Percentiles rank a stretch among this genome's conserved stretches.
These are phyloP conservation scores for Aspergillus chevalieri DNA, from an alignment of 2,329 filamentous ascomycete genomes.

Conservation along the genomic window DNA sequence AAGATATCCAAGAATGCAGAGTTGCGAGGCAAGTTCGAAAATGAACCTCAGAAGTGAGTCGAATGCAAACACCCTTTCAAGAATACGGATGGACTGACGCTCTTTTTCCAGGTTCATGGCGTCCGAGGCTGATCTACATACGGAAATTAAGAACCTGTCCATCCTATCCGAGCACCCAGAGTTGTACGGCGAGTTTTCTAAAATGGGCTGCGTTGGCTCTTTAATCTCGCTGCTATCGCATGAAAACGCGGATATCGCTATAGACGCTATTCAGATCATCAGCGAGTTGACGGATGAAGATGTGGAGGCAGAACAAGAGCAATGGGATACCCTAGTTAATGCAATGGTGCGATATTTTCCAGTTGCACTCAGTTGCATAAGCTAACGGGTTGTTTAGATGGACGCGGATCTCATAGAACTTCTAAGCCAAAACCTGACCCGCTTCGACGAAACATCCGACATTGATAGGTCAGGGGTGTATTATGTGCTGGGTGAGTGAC, in stretches of 20 bases:
- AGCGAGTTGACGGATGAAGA: slow-evolving; percentile 91
- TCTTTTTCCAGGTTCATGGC: slow-evolving; percentile 57
- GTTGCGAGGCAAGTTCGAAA: slow-evolving; percentile 75
- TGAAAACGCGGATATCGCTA: slow-evolving; percentile 95
- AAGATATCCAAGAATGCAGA: slow-evolving; percentile 87
- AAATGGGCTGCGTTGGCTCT: slow-evolving; percentile 64
- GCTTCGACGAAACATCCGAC: slow-evolving; percentile 67
- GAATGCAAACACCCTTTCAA: not conserved
- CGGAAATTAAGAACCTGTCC: slow-evolving; percentile 77
- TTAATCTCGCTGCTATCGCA: slow-evolving; percentile 80
- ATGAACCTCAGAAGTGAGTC: slow-evolving; percentile 64
- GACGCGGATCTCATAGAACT: slow-evolving; percentile 39
- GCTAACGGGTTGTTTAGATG: slow-evolving; percentile 25
- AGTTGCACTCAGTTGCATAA: not conserved
- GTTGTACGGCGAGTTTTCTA: slow-evolving; percentile 73
- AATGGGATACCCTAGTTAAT: slow-evolving; percentile 72
- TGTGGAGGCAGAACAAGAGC: slow-evolving; percentile 68
- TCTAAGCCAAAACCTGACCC: slow-evolving; percentile 55
- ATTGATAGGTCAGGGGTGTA: slow-evolving; percentile 81
- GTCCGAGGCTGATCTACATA: slow-evolving; percentile 82
- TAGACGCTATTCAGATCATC: slow-evolving; percentile 82
- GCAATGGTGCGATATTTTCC: slow-evolving; percentile 42
- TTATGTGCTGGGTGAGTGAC: slow-evolving; percentile 57
- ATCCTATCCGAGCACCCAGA: slow-evolving; percentile 81
- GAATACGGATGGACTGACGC: not conserved